Evolutionary conservation across 306 rosid species (phyloP), one percentile per base, ranked within the genome.

Genomic region (Luffa acutangula): DNA sequence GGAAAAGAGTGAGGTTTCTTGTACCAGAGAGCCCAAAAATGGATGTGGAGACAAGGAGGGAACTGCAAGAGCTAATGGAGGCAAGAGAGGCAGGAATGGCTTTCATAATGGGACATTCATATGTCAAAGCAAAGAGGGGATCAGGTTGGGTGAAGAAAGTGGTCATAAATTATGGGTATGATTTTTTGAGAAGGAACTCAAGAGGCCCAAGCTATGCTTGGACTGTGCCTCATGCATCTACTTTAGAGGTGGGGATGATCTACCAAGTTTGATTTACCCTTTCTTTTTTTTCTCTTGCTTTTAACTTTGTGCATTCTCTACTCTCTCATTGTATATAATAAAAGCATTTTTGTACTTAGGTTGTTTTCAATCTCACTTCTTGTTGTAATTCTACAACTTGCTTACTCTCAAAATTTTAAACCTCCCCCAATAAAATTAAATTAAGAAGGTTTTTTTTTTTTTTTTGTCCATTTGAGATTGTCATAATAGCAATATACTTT

Each of bases 71-170:
- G 80, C 88, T 96, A 57, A 93, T 86, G 98, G 97, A 93, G 79
- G 98, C 99, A 45, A 91, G 92, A 80, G 99, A 96, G 75, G 97
- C 97, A 63, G 98, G 99, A 53, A 84, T 91, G 94, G 97, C 98
- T 81, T 96, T 93, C 77, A 96, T 93, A 88, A 84, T 91, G 89
- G 96, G 99, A 63, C 99, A 96, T 78, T 93, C 97, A 10, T 96
- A 93, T 81, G 96, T 93, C 81, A 93, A 89, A 71, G 96, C 97
- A 31, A 93, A 96, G 88, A 91, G 96, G 37, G 99, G 94, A 37
- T 96, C 99, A 58, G 89, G 97, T 71, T 89, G 89, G 90, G 66
- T 93, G 62, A 96, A 93, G 85, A 90, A 75, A 79, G 81, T 89
- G 71, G 99, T 86, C 64, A 90, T 96, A 41, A 93, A 93, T 83